Base-by-base conservation (phyloP, 495 filamentous ascomycete species). In the Aspergillus bridgeri region DNA sequence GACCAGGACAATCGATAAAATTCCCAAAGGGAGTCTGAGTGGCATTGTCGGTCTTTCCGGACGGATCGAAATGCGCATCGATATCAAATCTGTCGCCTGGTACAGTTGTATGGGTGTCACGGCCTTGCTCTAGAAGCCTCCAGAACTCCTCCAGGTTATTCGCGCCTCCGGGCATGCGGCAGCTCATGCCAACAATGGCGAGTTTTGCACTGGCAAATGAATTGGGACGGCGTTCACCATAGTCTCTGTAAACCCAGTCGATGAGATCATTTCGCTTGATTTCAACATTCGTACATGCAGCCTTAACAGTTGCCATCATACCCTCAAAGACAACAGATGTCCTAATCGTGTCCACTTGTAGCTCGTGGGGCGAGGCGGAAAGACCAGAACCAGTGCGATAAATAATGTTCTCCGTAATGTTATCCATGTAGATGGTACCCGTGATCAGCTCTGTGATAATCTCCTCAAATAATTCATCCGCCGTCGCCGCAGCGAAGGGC, bases 151-250 rank as follows among this genome's bases (percentile, higher is more conserved):
- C 53, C 5, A 52, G 48, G 15, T 43, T 27, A 21, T 63, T 49
- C 15, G 51, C 52, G 0, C 54, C 57, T 11, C 67, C 72, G 0
- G 84, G 83, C 63, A 86, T 78, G 15, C 82, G 79, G 58, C 82
- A 83, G 21, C 78, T 76, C 71, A 86, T 76, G 43, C 84, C 83
- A 53, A 86, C 69, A 38, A 87, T 75, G 18, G 83, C 84, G 51
- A 86, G 33, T 27, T 61, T 61, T 19, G 54, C 47, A 6, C 48
- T 48, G 15, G 44, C 49, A 45, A 27, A 19, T 38, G 54, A 17
- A 8, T 17, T 6, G 23, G 27, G 43, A 15, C 42, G 22, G n/a
- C 22, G 44, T 47, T 18, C 20, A 23, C 22, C 22, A 29, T 29
- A 25, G n/a, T 51, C 22, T 33, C 9, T 15, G 11, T 27, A 8